Evolutionary conservation across 805 yeast species (phyloP).

Genomic region (Candida germanica): DNA sequence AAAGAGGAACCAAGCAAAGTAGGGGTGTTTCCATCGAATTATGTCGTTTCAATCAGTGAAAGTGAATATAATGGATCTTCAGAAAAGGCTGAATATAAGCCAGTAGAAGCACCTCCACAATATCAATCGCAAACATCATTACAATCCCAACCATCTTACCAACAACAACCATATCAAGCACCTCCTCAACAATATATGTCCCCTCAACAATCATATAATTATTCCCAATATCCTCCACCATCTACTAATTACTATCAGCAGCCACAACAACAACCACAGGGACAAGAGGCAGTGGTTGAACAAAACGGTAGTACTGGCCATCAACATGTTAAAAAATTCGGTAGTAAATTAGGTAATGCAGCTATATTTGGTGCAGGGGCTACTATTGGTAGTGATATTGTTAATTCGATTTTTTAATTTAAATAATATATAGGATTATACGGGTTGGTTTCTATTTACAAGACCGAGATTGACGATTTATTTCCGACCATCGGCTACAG

Average conservation of each 20-base stretch:
- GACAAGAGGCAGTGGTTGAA: constrained; percentile 18
- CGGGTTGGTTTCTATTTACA: constrained; percentile 5
- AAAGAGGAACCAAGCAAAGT: constrained; percentile 37
- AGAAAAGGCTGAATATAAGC: constrained; percentile 2
- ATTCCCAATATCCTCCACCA: constrained; percentile 16
- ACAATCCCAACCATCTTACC: constrained; percentile 4
- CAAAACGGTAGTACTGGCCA: constrained; percentile 23
- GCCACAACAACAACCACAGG: constrained; percentile 26
- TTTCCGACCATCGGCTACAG: constrained; percentile 73
- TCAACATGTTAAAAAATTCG: constrained; percentile 55
- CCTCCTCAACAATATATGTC: constrained; percentile 16
- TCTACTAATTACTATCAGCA: constrained; percentile 19
- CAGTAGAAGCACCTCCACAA: constrained; percentile 8
- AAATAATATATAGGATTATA: constrained; percentile 1
- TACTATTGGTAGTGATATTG: constrained; percentile 79
- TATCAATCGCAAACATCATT: constrained; percentile 14
- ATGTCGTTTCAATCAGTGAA: constrained; percentile 51
- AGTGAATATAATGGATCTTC: constrained; percentile 19
- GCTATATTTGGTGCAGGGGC: constrained; percentile 97
- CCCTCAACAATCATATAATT: constrained; percentile 34
- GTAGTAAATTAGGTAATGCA: constrained; percentile 84
- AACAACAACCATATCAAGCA: constrained; percentile 5
- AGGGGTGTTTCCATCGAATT: constrained; percentile 91
- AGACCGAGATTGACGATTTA: no score
- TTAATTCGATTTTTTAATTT: constrained; percentile 61